Conservation (phyloP, 805 yeast genomes). For the Hanseniaspora jakobsenii region DNA sequence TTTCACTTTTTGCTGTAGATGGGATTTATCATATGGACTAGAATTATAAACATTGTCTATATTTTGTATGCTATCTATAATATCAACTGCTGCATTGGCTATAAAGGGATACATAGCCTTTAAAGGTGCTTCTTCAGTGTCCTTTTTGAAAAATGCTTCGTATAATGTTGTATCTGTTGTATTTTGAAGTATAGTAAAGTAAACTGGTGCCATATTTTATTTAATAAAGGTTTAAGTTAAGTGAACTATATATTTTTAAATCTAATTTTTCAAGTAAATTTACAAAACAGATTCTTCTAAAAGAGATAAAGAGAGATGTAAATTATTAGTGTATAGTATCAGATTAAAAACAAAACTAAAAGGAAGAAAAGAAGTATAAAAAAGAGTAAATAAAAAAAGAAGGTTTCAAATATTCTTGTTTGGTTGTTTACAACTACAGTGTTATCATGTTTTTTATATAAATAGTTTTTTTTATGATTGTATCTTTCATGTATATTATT, state of each 20-base stretch:
- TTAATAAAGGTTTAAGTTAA: background rate
- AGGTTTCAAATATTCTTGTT: too few relatives aligned
- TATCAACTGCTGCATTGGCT: slow-evolving; percentile 75
- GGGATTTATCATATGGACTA: slow-evolving; percentile 5
- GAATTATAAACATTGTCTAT: slow-evolving; percentile 18
- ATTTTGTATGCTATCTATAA: slow-evolving; percentile 72
- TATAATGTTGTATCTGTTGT: slow-evolving; percentile 67
- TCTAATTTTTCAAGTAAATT: background rate
- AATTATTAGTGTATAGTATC: too few relatives aligned
- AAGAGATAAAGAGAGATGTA: too few relatives aligned
- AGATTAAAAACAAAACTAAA: too few relatives aligned
- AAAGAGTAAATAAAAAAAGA: too few relatives aligned
- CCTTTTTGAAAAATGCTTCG: slow-evolving; percentile 36
- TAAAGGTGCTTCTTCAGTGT: slow-evolving; percentile 45
- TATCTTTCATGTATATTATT: too few relatives aligned
- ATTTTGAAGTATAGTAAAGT: slow-evolving; percentile 78
- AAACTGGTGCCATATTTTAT: slow-evolving; percentile 50
- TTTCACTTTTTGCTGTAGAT: slow-evolving; percentile 7
- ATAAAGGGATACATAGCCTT: slow-evolving; percentile 81
- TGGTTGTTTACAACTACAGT: too few relatives aligned
- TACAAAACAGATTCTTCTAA: too few relatives aligned
- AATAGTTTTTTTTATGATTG: too few relatives aligned
- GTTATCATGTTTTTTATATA: too few relatives aligned
- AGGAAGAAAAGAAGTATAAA: too few relatives aligned
- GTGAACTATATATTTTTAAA: background rate